Evolutionary conservation across 768 basidiomycete genomes (phyloP).

Genomic region (Pleurotus giganteus): DNA sequence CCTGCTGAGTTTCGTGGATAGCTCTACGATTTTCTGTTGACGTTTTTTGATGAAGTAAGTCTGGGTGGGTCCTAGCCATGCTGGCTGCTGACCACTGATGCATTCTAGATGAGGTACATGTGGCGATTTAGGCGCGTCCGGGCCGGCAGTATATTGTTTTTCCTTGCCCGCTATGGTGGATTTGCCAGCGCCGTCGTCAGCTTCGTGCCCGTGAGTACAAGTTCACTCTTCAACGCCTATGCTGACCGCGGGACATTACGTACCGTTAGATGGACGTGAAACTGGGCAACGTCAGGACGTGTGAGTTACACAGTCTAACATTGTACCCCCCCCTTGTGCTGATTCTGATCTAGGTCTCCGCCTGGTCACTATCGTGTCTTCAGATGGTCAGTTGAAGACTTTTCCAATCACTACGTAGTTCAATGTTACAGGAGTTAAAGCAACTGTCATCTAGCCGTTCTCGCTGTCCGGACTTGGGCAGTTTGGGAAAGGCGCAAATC

Average conservation of each 20-base stretch:
- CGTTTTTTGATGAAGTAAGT: conserved; percentile 5
- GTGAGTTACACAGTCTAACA: background rate
- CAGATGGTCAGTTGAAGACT: background rate
- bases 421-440: background rate
- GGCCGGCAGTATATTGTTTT: conserved; percentile 2
- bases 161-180: conserved; percentile 6
- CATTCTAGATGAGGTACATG: background rate
- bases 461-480: conserved; percentile 6
- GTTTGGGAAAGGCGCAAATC: conserved; percentile 6
- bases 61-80: too few species aligned
- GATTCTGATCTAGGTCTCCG: background rate
- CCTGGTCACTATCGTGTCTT: conserved; percentile 2
- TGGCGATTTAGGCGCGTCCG: conserved; percentile 1
- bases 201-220: background rate
- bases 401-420: background rate
- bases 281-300: conserved; percentile 4
- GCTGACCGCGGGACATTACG: too few species aligned
- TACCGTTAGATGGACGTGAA: background rate
- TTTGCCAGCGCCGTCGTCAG: conserved; percentile 3
- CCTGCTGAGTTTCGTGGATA: background rate
- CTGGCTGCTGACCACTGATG: too few species aligned
- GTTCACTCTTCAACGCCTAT: too few species aligned
- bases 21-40: conserved; percentile 7
- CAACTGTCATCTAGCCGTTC: conserved; percentile 3
- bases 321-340: too few species aligned